Evolutionary conservation across 306 rosid genomes (phyloP).

Genomic region (Mucuna pruriens): DNA sequence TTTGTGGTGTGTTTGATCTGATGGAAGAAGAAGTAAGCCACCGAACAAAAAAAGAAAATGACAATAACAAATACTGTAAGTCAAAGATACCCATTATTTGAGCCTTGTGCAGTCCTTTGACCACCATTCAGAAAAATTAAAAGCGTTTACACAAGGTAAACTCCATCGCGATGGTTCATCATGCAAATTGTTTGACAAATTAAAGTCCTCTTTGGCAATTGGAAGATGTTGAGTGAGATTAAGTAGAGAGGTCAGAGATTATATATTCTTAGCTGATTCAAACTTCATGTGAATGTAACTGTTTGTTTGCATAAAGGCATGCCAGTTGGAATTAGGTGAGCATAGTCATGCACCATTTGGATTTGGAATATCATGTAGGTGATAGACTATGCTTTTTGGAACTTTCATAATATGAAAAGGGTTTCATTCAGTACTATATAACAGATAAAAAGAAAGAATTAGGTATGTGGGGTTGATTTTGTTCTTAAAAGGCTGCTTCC

Average conservation of each 20-base stretch:
- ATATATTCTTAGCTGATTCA: slow-evolving; percentile 21
- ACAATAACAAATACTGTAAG: slow-evolving; percentile 33
- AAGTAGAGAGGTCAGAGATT: slow-evolving; percentile 25
- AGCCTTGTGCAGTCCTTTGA: slow-evolving; percentile 37
- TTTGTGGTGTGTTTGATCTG: slow-evolving; percentile 36
- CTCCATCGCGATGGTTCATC: too few species aligned
- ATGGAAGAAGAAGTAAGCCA: slow-evolving; percentile 41
- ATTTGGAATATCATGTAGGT: slow-evolving; percentile 31
- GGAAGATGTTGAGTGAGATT: slow-evolving; percentile 21
- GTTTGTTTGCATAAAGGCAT: slow-evolving; percentile 39
- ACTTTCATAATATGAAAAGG: slow-evolving; percentile 44
- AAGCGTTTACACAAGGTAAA: slow-evolving; percentile 30
- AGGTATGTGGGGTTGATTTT: slow-evolving; percentile 46
- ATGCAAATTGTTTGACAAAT: slow-evolving; percentile 47
- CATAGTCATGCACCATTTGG: slow-evolving; percentile 36
- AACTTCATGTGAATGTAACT: slow-evolving; percentile 34
- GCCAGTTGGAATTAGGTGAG: slow-evolving; percentile 47
- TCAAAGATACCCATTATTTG: slow-evolving; percentile 42
- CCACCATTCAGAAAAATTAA: not conserved
- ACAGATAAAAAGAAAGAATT: slow-evolving; percentile 40
- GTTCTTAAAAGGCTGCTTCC: slow-evolving; percentile 52
- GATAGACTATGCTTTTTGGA: slow-evolving; percentile 22
- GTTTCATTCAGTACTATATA: slow-evolving; percentile 27
- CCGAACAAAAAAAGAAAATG: slow-evolving; percentile 47
- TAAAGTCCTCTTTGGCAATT: slow-evolving; percentile 26